A percentile compares a stretch with the other conserved stretches of the same genome.
phyloP scores from a whole-genome alignment of 106 monocot species.

The Posidonia australis region DNA sequence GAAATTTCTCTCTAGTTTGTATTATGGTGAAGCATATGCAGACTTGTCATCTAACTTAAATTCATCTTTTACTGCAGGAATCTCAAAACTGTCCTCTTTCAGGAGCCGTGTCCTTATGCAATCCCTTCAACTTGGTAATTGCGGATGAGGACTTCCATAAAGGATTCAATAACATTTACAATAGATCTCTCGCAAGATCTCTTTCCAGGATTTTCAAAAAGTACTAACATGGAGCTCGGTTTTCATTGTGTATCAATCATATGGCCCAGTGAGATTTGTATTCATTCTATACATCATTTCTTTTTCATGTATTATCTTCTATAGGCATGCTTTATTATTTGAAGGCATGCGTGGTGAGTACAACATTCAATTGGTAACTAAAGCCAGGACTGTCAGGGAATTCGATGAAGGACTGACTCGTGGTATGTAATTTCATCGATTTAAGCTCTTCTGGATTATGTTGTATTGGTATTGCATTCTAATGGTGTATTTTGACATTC shows the following conservation, averaged over 20 bases:
- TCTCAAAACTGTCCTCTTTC: constrained; percentile 64
- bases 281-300: too few relatives aligned
- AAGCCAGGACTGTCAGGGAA: constrained; percentile 74
- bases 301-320: neutral
- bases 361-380: constrained; percentile 66
- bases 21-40: too few relatives aligned
- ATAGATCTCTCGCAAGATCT: constrained; percentile 71
- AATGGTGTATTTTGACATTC: neutral
- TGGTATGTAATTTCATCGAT: constrained; percentile 26
- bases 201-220: constrained; percentile 67
- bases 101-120: constrained; percentile 86
- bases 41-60: neutral
- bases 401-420: constrained; percentile 93
- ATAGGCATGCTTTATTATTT: constrained; percentile 80
- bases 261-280: too few relatives aligned
- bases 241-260: too few relatives aligned
- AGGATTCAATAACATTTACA: constrained; percentile 87
- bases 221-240: constrained; percentile 36
- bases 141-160: constrained; percentile 91
- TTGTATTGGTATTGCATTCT: neutral
- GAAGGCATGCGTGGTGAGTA: constrained; percentile 74
- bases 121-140: constrained; percentile 88
- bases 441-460: neutral
- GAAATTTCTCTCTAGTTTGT: too few relatives aligned
- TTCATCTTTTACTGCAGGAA: constrained; percentile 38